These are phyloP conservation scores for Colletotrichum sidae DNA, from an alignment of 2,329 filamentous ascomycete species.

Conservation along the genomic window DNA sequence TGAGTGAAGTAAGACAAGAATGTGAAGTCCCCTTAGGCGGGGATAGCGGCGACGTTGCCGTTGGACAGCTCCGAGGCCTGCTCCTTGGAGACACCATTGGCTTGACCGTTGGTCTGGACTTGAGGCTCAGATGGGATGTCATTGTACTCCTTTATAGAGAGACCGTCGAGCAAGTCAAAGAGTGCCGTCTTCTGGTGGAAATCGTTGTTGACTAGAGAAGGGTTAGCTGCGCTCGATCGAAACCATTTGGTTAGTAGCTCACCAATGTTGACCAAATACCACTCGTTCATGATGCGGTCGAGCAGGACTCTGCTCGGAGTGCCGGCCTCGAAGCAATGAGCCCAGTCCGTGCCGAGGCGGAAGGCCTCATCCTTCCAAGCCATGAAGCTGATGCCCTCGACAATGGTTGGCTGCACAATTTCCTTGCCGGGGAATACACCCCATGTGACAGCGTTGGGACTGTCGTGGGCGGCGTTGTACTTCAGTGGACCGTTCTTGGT, in stretches of 20 bases:
- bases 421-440: slow-evolving; percentile 99
- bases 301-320: slow-evolving; percentile 85
- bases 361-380: slow-evolving; percentile 99
- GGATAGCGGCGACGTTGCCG: slow-evolving; percentile 32
- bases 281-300: slow-evolving; percentile 85
- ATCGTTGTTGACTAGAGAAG: slow-evolving; percentile 87
- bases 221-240: slow-evolving; percentile 12
- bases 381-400: slow-evolving; percentile 96
- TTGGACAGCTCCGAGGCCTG: slow-evolving; percentile 36
- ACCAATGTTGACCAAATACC: slow-evolving; percentile 97
- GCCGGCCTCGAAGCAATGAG: slow-evolving; percentile 83
- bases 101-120: slow-evolving; percentile 42
- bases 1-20: slow-evolving; percentile 38
- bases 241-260: slow-evolving; percentile 49
- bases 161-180: slow-evolving; percentile 85
- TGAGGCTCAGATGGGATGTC: slow-evolving; percentile 53
- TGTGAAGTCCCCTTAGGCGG: slow-evolving; percentile 37
- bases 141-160: slow-evolving; percentile 73
- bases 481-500: slow-evolving; percentile 82
- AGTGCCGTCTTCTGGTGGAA: slow-evolving; percentile 88
- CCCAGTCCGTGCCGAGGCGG: slow-evolving; percentile 92
- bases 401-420: slow-evolving; percentile 99
- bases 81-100: slow-evolving; percentile 36
- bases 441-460: slow-evolving; percentile 99
- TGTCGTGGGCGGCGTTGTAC: slow-evolving; percentile 86